Conservation (phyloP, 768 basidiomycete species). For the Auriscalpium orientale region DNA sequence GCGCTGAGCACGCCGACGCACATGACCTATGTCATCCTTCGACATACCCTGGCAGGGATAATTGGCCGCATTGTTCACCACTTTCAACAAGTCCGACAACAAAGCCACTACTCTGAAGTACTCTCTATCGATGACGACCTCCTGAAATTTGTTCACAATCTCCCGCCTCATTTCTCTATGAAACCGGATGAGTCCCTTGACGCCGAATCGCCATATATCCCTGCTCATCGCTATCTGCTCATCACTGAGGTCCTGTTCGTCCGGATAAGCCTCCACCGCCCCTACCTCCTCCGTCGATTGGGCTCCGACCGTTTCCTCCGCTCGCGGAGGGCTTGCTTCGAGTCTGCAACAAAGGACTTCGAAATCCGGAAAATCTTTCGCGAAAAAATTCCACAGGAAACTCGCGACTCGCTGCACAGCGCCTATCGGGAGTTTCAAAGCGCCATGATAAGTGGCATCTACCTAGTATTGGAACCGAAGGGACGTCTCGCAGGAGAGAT, state of each 20-base stretch:
- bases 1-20: conserved; percentile 66
- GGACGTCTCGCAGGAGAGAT: conserved; percentile 63
- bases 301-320: conserved; percentile 74
- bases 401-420: conserved; percentile 64
- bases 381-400: conserved; percentile 52
- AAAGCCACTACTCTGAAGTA: conserved; percentile 79
- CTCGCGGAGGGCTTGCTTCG: conserved; percentile 83
- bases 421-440: conserved; percentile 85
- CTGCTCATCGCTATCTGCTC: conserved; percentile 81
- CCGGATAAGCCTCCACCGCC: conserved; percentile 77
- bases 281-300: conserved; percentile 77
- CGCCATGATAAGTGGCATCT: conserved; percentile 85
- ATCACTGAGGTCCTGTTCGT: conserved; percentile 87
- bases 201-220: conserved; percentile 53
- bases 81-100: conserved; percentile 78
- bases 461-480: conserved; percentile 70
- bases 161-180: conserved; percentile 75
- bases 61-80: conserved; percentile 90
- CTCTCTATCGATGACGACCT: conserved; percentile 77
- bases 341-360: conserved; percentile 84
- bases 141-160: conserved; percentile 59
- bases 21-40: conserved; percentile 83
- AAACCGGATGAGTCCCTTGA: conserved; percentile 76
- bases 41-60: conserved; percentile 74
- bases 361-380: conserved; percentile 67